Evolutionary conservation across 345 rosid species (phyloP), one percentile per base, ranked within the genome.

Genomic region (Zanthoxylum bungeanum): DNA sequence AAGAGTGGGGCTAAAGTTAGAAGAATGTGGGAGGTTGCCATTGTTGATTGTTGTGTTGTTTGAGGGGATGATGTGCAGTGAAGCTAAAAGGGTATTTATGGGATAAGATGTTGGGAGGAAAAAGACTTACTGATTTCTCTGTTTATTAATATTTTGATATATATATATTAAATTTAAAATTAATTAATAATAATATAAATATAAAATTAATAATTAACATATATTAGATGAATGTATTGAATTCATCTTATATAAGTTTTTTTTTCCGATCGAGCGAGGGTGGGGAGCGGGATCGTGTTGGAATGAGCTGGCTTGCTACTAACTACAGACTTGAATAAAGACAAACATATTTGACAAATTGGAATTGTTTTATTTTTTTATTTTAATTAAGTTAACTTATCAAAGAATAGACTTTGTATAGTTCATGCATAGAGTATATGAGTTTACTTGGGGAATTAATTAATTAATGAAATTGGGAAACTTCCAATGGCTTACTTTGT

Each of bases 251-350:
- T n/a, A n/a, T n/a, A n/a, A n/a, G n/a, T n/a, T n/a, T n/a, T n/a
- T n/a, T n/a, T n/a, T n/a, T n/a, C n/a, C n/a, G n/a, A n/a, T n/a
- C n/a, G n/a, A n/a, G n/a, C n/a, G n/a, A n/a, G n/a, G n/a, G n/a
- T n/a, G n/a, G 46, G 59, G 46, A 83, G 33, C 59, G 74, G 46
- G 66, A 42, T 64, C 69, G 68, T 7, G 80, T 66, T 86, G 86
- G 81, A 75, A 88, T 86, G 81, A 81, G 86, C 87, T 86, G 83
- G 66, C 83, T 73, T 4, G 49, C 5, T 1, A 44, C 1, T 44
- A 44, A 1, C 16, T 44, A 44, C 5, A n/a, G 27, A 44, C 22
- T 63, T 63, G 52, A 58, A 17, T n/a, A 17, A 28, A 69, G 71
- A 75, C 64, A 55, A 63, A 22, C 21, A 5, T 11, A 1, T 33